Percentiles rank a stretch among this genome's conserved stretches.
phyloP scores from a whole-genome alignment of 1,139 yeast genomes.

The Yamadazyma sp. region DNA sequence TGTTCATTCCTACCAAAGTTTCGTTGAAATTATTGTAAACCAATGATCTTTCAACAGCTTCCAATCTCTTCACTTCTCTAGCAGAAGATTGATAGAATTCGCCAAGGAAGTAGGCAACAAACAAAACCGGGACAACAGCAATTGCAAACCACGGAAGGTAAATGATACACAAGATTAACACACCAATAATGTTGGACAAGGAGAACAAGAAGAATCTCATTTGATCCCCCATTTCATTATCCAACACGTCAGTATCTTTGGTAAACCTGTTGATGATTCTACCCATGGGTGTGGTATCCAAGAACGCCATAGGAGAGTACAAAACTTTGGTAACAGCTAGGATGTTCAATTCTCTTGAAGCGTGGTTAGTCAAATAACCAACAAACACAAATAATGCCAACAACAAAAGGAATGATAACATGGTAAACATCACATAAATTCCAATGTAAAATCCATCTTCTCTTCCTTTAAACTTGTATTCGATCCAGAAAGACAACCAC shows the following conservation, averaged over 20 bases:
- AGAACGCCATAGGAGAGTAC: slow-evolving; percentile 54
- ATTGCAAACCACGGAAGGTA: slow-evolving; percentile 62
- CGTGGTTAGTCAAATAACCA: slow-evolving; percentile 52
- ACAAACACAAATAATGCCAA: slow-evolving; percentile 36
- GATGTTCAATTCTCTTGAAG: slow-evolving; percentile 40
- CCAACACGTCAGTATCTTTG: slow-evolving; percentile 83
- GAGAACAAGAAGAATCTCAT: slow-evolving; percentile 48
- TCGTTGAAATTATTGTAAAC: slow-evolving; percentile 81
- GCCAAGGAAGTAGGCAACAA: slow-evolving; percentile 24
- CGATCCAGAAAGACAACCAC: slow-evolving; percentile 88
- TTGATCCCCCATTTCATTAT: slow-evolving; percentile 71
- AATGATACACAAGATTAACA: slow-evolving; percentile 64
- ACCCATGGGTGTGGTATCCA: slow-evolving; percentile 67
- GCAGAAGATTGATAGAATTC: slow-evolving; percentile 66
- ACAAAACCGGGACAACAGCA: slow-evolving; percentile 15
- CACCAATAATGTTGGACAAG: slow-evolving; percentile 58
- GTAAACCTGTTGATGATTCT: slow-evolving; percentile 64
- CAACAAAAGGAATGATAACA: slow-evolving; percentile 36
- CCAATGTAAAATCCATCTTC: slow-evolving; percentile 69
- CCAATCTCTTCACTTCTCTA: slow-evolving; percentile 80
- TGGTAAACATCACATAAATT: slow-evolving; percentile 60
- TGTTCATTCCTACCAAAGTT: slow-evolving; percentile 66
- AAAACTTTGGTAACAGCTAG: slow-evolving; percentile 18
- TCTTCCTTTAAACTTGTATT: slow-evolving; percentile 46
- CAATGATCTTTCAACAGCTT: slow-evolving; percentile 71